Percentiles rank a stretch among this genome's conserved stretches.
Evolutionary conservation across 2,329 filamentous ascomycete genomes (phyloP).

Genomic region (Huntiella omanensis): DNA sequence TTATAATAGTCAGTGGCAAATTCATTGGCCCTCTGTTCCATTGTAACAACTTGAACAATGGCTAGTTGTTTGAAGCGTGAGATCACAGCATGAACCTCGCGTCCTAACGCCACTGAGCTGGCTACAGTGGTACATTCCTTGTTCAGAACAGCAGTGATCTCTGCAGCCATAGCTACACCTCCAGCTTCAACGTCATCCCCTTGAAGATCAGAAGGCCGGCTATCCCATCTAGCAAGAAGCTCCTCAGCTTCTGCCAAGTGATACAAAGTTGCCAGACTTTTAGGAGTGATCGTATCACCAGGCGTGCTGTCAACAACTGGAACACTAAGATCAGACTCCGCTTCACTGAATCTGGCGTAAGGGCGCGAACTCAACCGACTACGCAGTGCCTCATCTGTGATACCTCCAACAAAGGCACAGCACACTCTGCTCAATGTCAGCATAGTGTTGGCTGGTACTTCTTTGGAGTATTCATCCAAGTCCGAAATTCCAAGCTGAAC

Average conservation of each 20-base stretch:
- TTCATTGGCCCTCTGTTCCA: conserved; percentile 10
- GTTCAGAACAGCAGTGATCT: conserved; percentile 3
- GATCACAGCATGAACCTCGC: conserved; percentile 1
- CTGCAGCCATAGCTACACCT: not conserved
- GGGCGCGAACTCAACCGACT: conserved; percentile 2
- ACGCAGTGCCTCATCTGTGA: conserved; percentile 2
- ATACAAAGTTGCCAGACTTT: conserved; percentile 3
- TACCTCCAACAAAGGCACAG: conserved; percentile 9
- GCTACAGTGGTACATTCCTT: not conserved
- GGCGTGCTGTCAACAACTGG: not conserved
- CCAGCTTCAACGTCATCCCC: conserved; percentile 2
- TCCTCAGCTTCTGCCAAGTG: conserved; percentile 7
- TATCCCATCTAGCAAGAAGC: conserved; percentile 6
- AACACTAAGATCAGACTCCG: conserved; percentile 1
- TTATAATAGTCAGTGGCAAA: conserved; percentile 15
- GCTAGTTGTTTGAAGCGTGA: conserved; percentile 11
- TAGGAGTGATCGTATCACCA: not conserved
- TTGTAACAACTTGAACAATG: conserved; percentile 6
- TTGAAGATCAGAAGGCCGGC: conserved; percentile 3
- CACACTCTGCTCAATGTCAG: conserved; percentile 9
- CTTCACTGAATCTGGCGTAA: conserved; percentile 2
- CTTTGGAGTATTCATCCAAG: conserved; percentile 1
- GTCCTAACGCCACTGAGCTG: not conserved
- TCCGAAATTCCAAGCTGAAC: conserved; percentile 6
- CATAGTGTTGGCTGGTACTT: not conserved